A percentile compares a stretch with the other conserved stretches of the same genome.
These are phyloP conservation scores for Yamadazyma pseudoaaseri DNA, from an alignment of 1,139 yeast species.

Conservation along the genomic window DNA sequence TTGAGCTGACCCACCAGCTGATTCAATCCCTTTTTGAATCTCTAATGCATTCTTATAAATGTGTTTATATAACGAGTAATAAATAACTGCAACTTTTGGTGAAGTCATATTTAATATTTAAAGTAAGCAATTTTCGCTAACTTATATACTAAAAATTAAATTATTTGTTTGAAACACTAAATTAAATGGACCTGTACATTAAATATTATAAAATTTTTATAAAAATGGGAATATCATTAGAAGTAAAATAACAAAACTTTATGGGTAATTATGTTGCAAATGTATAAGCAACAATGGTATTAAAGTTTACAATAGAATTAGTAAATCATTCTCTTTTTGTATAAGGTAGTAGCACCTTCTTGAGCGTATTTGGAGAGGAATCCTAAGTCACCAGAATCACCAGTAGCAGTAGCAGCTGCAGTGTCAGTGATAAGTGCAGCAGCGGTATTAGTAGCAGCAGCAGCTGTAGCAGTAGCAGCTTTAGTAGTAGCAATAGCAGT, in stretches of 20 bases:
- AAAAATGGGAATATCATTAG: constrained; percentile 2
- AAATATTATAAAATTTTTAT: constrained; percentile 3
- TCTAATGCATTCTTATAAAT: constrained; percentile 48
- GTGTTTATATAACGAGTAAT: constrained; percentile 68
- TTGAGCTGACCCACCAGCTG: constrained; percentile 35
- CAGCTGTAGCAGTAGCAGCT: constrained; percentile 12
- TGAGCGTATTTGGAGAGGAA: constrained; percentile 18
- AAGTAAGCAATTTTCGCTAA: too few species aligned
- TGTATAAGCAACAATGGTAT: too few species aligned
- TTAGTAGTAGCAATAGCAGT: constrained; percentile 13
- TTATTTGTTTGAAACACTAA: too few species aligned
- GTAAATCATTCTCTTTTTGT: constrained; percentile 21
- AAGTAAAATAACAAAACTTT: constrained; percentile 5
- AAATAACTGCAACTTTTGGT: constrained; percentile 45
- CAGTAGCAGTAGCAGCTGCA: constrained; percentile 16
- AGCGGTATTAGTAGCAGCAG: constrained; percentile 11
- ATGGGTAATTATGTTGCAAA: not conserved
- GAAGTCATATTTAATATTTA: constrained; percentile 1
- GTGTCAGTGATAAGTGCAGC: constrained; percentile 11
- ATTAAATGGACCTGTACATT: constrained; percentile 6
- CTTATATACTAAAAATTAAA: too few species aligned
- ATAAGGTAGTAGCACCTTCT: constrained; percentile 20
- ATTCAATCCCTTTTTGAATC: constrained; percentile 41
- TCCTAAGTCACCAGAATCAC: constrained; percentile 15
- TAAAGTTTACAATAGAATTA: too few species aligned